A percentile compares a stretch with the other conserved stretches of the same genome.
Conservation (phyloP, 768 basidiomycete genomes). For the Amanita phalloides region DNA sequence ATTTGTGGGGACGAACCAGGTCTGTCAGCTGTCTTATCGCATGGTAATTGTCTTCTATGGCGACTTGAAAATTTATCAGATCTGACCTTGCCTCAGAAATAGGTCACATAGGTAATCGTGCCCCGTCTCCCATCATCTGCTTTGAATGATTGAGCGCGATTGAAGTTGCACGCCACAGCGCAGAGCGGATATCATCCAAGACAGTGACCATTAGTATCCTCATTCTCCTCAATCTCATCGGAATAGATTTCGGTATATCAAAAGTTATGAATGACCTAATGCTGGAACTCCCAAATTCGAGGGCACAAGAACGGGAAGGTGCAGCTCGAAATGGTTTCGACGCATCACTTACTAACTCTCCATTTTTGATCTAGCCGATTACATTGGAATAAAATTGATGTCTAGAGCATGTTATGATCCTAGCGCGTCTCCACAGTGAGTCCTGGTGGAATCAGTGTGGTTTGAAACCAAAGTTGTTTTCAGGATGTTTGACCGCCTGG, state of each 20-base stretch:
- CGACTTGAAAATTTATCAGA: background rate
- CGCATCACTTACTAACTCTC: background rate
- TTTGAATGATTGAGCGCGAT: background rate
- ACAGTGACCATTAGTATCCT: slow-evolving; percentile 29
- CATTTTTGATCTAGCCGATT: slow-evolving; percentile 48
- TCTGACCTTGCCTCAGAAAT: slow-evolving; percentile 41
- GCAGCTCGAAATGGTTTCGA: background rate
- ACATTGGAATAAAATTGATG: slow-evolving; percentile 73
- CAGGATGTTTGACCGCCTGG: slow-evolving; percentile 68
- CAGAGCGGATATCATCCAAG: slow-evolving; percentile 44
- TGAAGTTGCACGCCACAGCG: slow-evolving; percentile 30
- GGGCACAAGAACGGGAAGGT: slow-evolving; percentile 79
- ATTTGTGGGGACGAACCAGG: slow-evolving; percentile 71
- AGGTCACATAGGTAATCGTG: slow-evolving; percentile 53
- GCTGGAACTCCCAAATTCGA: slow-evolving; percentile 72
- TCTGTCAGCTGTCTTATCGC: slow-evolving; percentile 74
- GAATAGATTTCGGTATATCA: slow-evolving; percentile 46
- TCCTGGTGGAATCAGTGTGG: slow-evolving; percentile 1
- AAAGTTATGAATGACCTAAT: slow-evolving; percentile 36
- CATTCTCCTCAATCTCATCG: slow-evolving; percentile 34
- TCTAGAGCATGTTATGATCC: slow-evolving; percentile 86
- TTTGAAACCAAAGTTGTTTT: background rate
- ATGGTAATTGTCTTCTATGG: slow-evolving; percentile 40
- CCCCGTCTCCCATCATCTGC: background rate
- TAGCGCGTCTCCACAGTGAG: slow-evolving; percentile 59